Conservation (phyloP, 768 basidiomycete species). For the Rhodotorula diobovata region DNA sequence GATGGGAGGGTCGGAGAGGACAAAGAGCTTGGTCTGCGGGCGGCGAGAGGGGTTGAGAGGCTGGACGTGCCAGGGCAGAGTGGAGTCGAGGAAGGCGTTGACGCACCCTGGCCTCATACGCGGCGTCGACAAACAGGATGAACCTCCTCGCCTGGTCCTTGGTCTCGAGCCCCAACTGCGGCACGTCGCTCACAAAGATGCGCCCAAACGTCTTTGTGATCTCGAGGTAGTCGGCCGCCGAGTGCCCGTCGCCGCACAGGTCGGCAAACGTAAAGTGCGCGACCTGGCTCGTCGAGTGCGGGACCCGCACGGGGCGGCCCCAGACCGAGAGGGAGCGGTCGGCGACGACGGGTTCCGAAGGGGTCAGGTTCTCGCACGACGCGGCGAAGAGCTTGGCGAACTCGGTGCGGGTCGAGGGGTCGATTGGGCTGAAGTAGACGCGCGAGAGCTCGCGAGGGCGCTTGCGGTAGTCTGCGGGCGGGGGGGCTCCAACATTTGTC, state of each 20-base stretch:
- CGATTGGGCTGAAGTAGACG: constrained; percentile 83
- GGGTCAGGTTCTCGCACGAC: constrained; percentile 51
- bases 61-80: not conserved
- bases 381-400: constrained; percentile 79
- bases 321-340: constrained; percentile 74
- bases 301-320: constrained; percentile 76
- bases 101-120: constrained; percentile 45
- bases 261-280: constrained; percentile 82
- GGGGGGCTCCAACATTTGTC: not conserved
- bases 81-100: not conserved
- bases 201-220: constrained; percentile 82
- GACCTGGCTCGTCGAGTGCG: constrained; percentile 51
- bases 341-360: constrained; percentile 56
- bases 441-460: constrained; percentile 87
- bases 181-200: constrained; percentile 79
- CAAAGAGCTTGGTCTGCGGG: constrained; percentile 75
- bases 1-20: constrained; percentile 87
- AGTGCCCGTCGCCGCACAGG: constrained; percentile 80
- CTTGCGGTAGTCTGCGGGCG: constrained; percentile 76
- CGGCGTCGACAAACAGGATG: constrained; percentile 93
- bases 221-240: constrained; percentile 93
- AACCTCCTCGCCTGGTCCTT: constrained; percentile 90
- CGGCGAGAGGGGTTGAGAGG: constrained; percentile 1
- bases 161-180: constrained; percentile 75
- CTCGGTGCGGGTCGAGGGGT: constrained; percentile 61